These are phyloP conservation scores for Aspergillus novofumigatus DNA, from an alignment of 2,329 filamentous ascomycete species.

Conservation along the genomic window DNA sequence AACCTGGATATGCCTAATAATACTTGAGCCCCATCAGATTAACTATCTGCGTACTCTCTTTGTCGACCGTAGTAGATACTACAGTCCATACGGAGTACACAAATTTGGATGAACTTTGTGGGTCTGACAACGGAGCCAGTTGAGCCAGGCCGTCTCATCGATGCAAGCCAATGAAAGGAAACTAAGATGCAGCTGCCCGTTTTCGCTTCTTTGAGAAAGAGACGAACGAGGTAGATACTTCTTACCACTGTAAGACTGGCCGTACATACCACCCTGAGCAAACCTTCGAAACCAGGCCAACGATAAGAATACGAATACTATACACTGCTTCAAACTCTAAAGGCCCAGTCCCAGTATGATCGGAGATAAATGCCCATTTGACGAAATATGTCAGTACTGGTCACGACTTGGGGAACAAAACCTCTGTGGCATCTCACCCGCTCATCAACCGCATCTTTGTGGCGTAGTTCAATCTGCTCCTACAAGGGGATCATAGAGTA, in stretches of 20 bases:
- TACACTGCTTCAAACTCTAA: neutral
- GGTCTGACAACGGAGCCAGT: neutral
- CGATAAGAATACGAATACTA: neutral
- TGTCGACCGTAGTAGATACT: too few relatives aligned
- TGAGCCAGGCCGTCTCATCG: neutral
- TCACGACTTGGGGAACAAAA: neutral
- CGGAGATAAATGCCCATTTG: neutral
- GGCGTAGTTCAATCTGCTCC: too few relatives aligned
- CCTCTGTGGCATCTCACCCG: too few relatives aligned
- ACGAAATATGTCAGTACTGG: neutral
- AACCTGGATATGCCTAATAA: neutral
- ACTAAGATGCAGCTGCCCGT: neutral
- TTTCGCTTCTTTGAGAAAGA: neutral
- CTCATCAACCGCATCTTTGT: too few relatives aligned
- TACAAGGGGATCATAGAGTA: too few relatives aligned
- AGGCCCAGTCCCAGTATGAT: neutral
- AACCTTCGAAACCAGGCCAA: neutral
- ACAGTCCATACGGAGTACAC: too few relatives aligned
- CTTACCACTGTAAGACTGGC: too few relatives aligned
- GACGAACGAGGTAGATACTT: neutral
- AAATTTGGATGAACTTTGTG: neutral
- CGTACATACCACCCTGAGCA: neutral
- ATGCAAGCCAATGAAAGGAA: neutral
- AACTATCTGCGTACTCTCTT: neutral
- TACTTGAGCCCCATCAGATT: neutral